Evolutionary conservation across 148 eudicot species (phyloP), one percentile per base, ranked within the genome.

Genomic region (Tetragonia tetragonoides): DNA sequence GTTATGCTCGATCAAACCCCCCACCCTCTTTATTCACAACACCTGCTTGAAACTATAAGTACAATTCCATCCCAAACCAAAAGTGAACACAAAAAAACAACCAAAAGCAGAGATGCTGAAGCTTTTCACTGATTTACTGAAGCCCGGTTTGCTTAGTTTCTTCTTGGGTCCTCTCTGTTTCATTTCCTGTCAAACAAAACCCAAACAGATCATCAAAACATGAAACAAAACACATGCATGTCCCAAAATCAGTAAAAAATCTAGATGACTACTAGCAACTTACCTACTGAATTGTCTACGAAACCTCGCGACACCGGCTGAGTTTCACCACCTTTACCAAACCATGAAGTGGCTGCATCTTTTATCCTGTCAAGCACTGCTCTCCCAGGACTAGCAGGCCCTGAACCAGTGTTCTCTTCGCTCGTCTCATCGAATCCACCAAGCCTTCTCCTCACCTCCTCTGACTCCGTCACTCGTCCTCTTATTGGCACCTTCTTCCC

Each of bases 401-500:
- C 86, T 2, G 78, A 40, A 49, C 82, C 86, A 15, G 78, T 68
- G 20, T 39, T 38, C 17, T 77, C 81, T 3, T 63, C 49, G 34
- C 59, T 42, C 16, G 42, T 77, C 39, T 72, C 77, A 24, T 81
- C 85, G n/a, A 63, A 75, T 4, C 78, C 75, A 5, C 92, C 93
- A 66, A 90, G 67, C 14, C 70, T 80, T 46, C 65, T 80, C 8
- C 68, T 79, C 47, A 86, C 94, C 72, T 90, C 93, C 37, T 85
- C 86, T 0, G 93, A 93, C 75, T 86, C 90, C 0, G 90, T 87
- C 75, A 91, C 95, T 66, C 77, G 81, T 70, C 84, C 93, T 79
- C 77, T 73, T 34, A 83, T 79, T 66, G n/a, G 81, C 57, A 38
- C 68, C 73, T 53, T 73, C 47, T 54, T 69, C 28, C n/a, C n/a